Conservation (phyloP, 148 eudicot species). For the Polygonum maritimum region DNA sequence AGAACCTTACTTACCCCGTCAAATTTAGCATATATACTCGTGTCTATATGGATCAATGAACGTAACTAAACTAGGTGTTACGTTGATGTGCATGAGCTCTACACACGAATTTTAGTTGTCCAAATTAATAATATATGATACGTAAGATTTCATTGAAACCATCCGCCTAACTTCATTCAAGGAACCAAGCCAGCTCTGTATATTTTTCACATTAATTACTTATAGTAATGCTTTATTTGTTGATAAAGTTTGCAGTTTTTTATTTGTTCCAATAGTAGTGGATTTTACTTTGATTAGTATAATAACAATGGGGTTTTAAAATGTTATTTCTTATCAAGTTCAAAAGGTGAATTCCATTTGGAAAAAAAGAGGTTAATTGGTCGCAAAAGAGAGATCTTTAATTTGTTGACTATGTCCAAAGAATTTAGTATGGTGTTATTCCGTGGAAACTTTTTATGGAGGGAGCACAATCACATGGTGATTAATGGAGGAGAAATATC, state of each 20-base stretch:
- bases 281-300: background rate
- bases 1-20: too few relatives aligned
- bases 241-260: background rate
- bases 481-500: background rate
- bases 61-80: too few relatives aligned
- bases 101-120: too few relatives aligned
- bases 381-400: background rate
- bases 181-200: too few relatives aligned
- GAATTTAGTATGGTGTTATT: background rate
- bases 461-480: background rate
- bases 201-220: too few relatives aligned
- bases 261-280: background rate
- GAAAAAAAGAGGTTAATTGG: background rate
- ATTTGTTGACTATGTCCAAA: conserved; percentile 1
- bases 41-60: too few relatives aligned
- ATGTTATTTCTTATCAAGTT: background rate
- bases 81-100: too few relatives aligned
- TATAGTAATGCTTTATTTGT: background rate
- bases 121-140: too few relatives aligned
- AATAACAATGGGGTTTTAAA: too few relatives aligned
- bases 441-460: conserved; percentile 1
- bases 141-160: too few relatives aligned
- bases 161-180: too few relatives aligned
- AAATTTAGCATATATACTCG: too few relatives aligned
- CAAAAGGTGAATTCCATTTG: conserved; percentile 1